Conservation (phyloP, 1,284 basidiomycete species). For the Hymenochaete sp. region DNA sequence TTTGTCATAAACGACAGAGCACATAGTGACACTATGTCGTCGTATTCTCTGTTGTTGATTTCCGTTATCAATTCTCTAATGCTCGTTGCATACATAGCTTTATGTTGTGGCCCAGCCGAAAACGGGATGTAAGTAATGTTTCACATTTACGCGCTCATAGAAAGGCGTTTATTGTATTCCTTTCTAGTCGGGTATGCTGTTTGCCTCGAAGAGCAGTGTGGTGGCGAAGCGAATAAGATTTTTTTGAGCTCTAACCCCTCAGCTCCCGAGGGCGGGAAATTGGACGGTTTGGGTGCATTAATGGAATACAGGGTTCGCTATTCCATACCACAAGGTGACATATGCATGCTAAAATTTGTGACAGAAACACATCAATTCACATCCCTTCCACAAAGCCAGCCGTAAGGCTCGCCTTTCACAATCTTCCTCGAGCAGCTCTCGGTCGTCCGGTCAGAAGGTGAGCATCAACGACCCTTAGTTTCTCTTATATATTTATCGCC, state of each 20-base stretch:
- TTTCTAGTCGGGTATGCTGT: conserved; percentile 33
- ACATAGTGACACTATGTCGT: background rate
- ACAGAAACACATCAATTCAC: conserved; percentile 27
- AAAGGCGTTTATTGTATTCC: conserved; percentile 11
- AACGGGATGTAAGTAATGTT: conserved; percentile 32
- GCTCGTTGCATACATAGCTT: no score
- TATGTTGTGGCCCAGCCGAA: conserved; percentile 29
- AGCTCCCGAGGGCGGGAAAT: conserved; percentile 32
- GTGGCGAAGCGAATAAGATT: conserved; percentile 26
- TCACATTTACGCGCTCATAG: conserved; percentile 1
- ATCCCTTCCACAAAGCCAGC: conserved; percentile 24
- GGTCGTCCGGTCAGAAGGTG: no score
- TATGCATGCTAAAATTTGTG: conserved; percentile 1
- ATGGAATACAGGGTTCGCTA: conserved; percentile 35
- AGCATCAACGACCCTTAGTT: no score
- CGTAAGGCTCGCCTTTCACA: conserved; percentile 4
- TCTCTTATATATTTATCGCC: no score
- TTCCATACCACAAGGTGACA: background rate
- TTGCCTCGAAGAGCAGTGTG: conserved; percentile 40
- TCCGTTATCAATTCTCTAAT: background rate
- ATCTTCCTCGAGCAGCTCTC: no score
- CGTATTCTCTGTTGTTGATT: background rate
- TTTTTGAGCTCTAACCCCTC: conserved; percentile 26
- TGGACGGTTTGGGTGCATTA: conserved; percentile 37
- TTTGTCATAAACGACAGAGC: background rate